phyloP scores from a whole-genome alignment of 2,329 filamentous ascomycete species.

The Celoporthe dispersa region DNA sequence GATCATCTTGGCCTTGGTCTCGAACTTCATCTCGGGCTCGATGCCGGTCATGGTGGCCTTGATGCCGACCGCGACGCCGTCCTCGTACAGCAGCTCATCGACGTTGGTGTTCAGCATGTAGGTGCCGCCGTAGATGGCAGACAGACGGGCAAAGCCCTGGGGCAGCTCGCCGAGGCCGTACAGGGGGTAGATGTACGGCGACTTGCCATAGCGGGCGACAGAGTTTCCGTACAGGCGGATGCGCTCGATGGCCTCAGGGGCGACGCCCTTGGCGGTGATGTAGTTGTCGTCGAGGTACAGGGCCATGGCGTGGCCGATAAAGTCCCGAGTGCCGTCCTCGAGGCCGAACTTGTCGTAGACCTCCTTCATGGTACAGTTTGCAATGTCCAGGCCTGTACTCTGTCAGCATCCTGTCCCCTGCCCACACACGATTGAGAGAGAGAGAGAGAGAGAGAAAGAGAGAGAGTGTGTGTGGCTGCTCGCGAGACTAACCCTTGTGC shows the following conservation, averaged over 20 bases:
- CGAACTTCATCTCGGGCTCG: constrained; percentile 86
- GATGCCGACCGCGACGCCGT: constrained; percentile 87
- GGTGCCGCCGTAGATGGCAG: constrained; percentile 96
- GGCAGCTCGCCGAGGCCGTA: constrained; percentile 97
- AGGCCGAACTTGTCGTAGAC: constrained; percentile 98
- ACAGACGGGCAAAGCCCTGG: constrained; percentile 95
- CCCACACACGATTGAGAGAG: no score
- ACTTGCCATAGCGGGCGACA: constrained; percentile 96
- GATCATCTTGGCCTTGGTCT: constrained; percentile 95
- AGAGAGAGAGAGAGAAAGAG: no score
- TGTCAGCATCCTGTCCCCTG: constrained; percentile 7
- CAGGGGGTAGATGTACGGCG: constrained; percentile 98
- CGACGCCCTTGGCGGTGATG: constrained; percentile 71
- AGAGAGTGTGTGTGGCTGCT: no score
- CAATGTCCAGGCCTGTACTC: constrained; percentile 74
- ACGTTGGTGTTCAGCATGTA: constrained; percentile 99
- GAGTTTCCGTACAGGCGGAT: constrained; percentile 97
- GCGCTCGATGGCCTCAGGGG: constrained; percentile 85
- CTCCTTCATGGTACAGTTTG: constrained; percentile 89
- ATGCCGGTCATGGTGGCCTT: constrained; percentile 95
- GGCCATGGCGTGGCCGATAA: constrained; percentile 98
- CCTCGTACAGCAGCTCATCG: constrained; percentile 86
- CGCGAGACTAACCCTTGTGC: constrained; percentile 78
- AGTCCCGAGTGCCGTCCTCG: constrained; percentile 87
- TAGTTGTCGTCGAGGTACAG: constrained; percentile 92